Evolutionary conservation across 768 basidiomycete species (phyloP), one percentile per base, ranked within the genome.

Genomic region (Fomitopsis pulvina): DNA sequence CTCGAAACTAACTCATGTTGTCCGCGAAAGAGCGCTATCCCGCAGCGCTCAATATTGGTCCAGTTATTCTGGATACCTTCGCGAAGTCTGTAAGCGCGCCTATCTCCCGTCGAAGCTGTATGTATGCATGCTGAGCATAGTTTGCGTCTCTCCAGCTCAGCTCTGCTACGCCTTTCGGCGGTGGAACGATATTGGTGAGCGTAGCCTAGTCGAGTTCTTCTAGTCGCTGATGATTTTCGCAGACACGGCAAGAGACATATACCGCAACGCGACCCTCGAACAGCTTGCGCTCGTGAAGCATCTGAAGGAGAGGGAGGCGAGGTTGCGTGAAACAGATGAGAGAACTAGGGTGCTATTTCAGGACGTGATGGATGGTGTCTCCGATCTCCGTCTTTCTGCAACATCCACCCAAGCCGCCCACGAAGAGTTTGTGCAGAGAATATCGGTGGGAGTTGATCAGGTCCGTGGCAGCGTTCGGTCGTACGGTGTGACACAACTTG

Each of bases 31-130:
- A 48, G 84, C 87, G 11, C 66, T 90, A 9, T 80, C 86, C 14
- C 72, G 86, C 43, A 89, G 87, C 60, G 79, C 87, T 7, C 87
- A 90, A 58, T 84, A 82, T 58, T 90, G 87, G 87, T 87, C 87
- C 3, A 87, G 85, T 50, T 89, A 88, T 64, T 90, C 87, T 2
- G 87, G 87, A 0, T 88, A 90, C 65, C 71, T 90, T 45, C 78
- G 87, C 39, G 86, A 89, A 72, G 73, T 86, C 50, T 78, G 87
- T 85, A 61, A 63, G 85, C 79, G 38, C 22, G 45, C 21, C 37
- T 29, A 41, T 41, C 20, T 11, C 27, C 16, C 34, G 34, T 30
- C 29, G 14, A 21, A 9, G 24, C 24, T 26, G 42, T 22, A 37
- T 24, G 37, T 46, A 46, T 46, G 20, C 29, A 22, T 24, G 26